Base-by-base conservation (phyloP, 768 basidiomycete genomes). In the Glaciozyma antarctica region DNA sequence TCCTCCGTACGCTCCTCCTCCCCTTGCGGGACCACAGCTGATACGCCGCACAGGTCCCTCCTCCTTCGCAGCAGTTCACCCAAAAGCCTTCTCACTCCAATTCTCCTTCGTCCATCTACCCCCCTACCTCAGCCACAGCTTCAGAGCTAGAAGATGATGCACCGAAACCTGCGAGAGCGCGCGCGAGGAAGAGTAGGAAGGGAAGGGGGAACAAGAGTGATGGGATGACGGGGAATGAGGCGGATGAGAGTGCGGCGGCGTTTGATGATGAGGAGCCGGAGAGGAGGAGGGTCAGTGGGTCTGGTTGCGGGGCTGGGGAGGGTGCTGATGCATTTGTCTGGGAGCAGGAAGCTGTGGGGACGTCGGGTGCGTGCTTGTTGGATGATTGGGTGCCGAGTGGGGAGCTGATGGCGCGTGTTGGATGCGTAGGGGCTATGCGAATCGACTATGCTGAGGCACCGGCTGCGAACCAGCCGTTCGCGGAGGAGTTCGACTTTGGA, bases 401-500 rank as follows among this genome's bases (percentile, higher is more conserved):
- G 26, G 22, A 16, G 51, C 22, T 52, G 24, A 16, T 52, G 24
- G 22, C 9, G 51, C 5, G 8, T 15, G 6, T 52, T 2, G 28
- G 30, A 19, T 54, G 4, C 2, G 9, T 17, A 10, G 28, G 28
- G 5, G 30, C 30, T 5, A 32, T 32, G 26, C 53, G 19, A 30
- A 28, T 30, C 30, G 53, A 54, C 4, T 30, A 5, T 19, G 28
- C 10, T 19, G 53, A 30, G 17, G 26, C 15, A 5, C 53, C 26
- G 16, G 28, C 53, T 13, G 5, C 24, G 53, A 54, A 32, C 17
- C 53, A 32, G 24, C 24, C 55, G 21, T 66, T 73, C 30, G 60
- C 55, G 34, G 65, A 70, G 26, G 72, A 71, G 13, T 71, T 73
- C 45, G 70, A 73, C 49, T 71, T 73, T 41, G 12, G 26, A 1